Evolutionary conservation across 805 yeast genomes (phyloP), one percentile per base, ranked within the genome.

Genomic region (Pichia nakasei): DNA sequence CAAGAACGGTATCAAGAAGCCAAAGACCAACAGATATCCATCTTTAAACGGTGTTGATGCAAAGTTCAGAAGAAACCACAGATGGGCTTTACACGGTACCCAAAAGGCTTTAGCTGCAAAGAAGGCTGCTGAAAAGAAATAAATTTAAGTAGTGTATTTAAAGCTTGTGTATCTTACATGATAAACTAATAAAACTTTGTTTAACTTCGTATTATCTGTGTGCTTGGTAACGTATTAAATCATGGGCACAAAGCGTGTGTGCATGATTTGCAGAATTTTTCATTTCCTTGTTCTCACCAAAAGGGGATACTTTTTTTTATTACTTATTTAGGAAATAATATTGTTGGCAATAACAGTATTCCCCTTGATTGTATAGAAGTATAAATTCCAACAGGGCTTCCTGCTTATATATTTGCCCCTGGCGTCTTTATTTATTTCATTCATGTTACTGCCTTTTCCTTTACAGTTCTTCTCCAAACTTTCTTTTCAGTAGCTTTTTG

Each of bases 1-100:
- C 97, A 89, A 83, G 72, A 93, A 93, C 85, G 98, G 98, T 79
- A 91, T 93, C 80, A 91, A 91, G 85, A 93, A 91, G 89, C 96
- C 97, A 65, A 85, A 80, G 82, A 83, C 96, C 68, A 75, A 80
- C 95, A 89, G 86, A 80, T 88, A 91, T 82, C 96, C 96, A 61
- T 89, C 97, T 58, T 80, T 87, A 75, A 91, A 86, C 78, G 95
- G 95, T 80, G 97, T 91, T 72, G 97, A 93, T 75, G 82, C 98
- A 70, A 93, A 93, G 84, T 93, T 93, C 95, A 82, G 81, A 70
- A 85, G 97, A 78, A 93, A 93, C 95, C 97, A 91, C 93, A 89
- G 85, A 77, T 85, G 80, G 75, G 97, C 97, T 76, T 81, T 87
- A 68, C 96, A 85, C 75, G 98, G 98, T 75, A 87, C 95, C 62